phyloP scores from a whole-genome alignment of 2,329 filamentous ascomycete species.

The Nothophaeocryptopus gaeumannii region DNA sequence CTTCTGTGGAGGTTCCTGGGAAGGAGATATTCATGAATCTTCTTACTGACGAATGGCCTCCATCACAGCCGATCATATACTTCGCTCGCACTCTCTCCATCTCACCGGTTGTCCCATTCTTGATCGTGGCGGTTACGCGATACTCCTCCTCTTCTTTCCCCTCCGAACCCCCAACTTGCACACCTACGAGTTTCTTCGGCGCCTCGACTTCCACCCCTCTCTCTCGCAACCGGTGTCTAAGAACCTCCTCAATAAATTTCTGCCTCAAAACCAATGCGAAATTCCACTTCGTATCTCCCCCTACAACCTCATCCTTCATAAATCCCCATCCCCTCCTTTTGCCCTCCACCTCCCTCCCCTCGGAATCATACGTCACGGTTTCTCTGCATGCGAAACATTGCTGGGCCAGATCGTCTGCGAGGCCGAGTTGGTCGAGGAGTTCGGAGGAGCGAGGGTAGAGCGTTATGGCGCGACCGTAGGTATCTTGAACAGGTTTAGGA shows the following conservation, averaged over 20 bases:
- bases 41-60: constrained; percentile 67
- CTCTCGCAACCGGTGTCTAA: constrained; percentile 43
- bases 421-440: constrained; percentile 52
- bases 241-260: constrained; percentile 56
- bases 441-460: constrained; percentile 53
- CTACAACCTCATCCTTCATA: constrained; percentile 12
- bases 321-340: constrained; percentile 21
- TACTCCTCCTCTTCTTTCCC: no score
- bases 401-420: constrained; percentile 52
- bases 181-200: constrained; percentile 38
- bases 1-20: constrained; percentile 50
- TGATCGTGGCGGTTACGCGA: constrained; percentile 29
- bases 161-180: no score
- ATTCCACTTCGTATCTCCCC: constrained; percentile 46
- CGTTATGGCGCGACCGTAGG: constrained; percentile 56
- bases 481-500: constrained; percentile 48
- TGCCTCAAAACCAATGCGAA: constrained; percentile 56
- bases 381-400: constrained; percentile 53
- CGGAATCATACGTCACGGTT: constrained; percentile 52
- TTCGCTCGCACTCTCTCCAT: constrained; percentile 51
- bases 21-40: constrained; percentile 48
- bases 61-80: constrained; percentile 70
- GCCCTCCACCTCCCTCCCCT: constrained; percentile 20
- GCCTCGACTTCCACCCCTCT: constrained; percentile 34
- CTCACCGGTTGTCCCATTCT: constrained; percentile 40